These are phyloP conservation scores for Leccinum obscurum DNA, from an alignment of 768 basidiomycete genomes.

Conservation along the genomic window DNA sequence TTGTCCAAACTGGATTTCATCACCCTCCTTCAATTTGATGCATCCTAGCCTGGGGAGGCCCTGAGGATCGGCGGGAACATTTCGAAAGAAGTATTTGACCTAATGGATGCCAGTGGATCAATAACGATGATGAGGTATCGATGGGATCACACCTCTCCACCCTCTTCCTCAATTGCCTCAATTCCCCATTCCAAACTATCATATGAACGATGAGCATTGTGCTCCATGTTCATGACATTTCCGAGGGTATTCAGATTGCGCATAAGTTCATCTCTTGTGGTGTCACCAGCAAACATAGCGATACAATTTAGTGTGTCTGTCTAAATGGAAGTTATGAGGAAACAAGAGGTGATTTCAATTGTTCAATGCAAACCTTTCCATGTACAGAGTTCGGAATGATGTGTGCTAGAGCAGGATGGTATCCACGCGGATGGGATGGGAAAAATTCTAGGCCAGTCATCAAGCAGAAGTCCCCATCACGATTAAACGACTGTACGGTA, in stretches of 20 bases:
- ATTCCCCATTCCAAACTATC: conserved; percentile 1
- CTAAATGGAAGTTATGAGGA: not conserved
- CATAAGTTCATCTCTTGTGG: too few relatives aligned
- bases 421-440: not conserved
- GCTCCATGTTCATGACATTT: conserved; percentile 1
- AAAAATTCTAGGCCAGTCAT: not conserved
- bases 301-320: not conserved
- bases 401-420: not conserved
- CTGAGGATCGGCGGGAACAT: not conserved
- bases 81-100: not conserved
- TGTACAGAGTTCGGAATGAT: conserved; percentile 5
- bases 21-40: not conserved
- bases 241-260: too few relatives aligned
- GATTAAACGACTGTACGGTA: not conserved
- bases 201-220: not conserved
- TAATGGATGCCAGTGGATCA: conserved; percentile 1
- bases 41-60: too few relatives aligned
- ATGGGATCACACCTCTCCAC: conserved; percentile 1
- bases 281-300: not conserved
- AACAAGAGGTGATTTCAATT: not conserved
- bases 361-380: not conserved
- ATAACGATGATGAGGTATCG: not conserved
- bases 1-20: conserved; percentile 7
- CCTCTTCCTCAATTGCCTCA: not conserved
- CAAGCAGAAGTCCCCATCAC: not conserved